Conservation (phyloP, 441 rosid genomes). For the Populus hybrid region DNA sequence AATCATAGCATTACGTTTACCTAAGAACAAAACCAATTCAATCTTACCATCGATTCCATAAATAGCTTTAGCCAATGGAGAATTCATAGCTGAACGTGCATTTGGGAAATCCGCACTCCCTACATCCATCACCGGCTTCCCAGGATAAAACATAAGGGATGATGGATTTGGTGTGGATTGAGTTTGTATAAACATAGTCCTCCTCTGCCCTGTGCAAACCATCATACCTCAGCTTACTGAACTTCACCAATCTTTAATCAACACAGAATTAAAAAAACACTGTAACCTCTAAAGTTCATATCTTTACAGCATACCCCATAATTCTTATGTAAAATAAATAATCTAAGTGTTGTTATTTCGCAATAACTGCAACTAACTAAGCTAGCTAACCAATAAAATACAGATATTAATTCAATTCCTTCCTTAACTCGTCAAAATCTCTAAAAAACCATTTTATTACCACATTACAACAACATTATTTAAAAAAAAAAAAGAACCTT, state of each 20-base stretch:
- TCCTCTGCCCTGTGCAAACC: slow-evolving; percentile 66
- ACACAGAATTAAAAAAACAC: neutral
- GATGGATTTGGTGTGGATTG: slow-evolving; percentile 94
- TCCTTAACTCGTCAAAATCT: neutral
- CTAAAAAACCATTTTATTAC: neutral
- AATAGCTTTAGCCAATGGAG: slow-evolving; percentile 74
- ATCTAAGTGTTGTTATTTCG: neutral
- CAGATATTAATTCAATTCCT: neutral
- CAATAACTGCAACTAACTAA: neutral
- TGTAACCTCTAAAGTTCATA: neutral
- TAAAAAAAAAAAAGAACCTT: neutral
- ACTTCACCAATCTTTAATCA: neutral
- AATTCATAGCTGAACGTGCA: slow-evolving; percentile 68
- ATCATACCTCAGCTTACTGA: neutral
- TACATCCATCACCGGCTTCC: slow-evolving; percentile 83
- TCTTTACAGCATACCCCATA: neutral
- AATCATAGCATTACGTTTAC: neutral
- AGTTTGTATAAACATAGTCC: slow-evolving; percentile 88
- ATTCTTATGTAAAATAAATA: neutral
- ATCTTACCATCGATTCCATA: slow-evolving; percentile 72
- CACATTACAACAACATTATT: neutral
- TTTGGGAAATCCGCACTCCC: slow-evolving; percentile 94
- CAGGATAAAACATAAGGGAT: slow-evolving; percentile 94
- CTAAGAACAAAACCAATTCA: neutral
- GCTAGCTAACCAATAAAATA: neutral